Base-by-base conservation (phyloP, 306 rosid species). In the Cucurbita moschata region DNA sequence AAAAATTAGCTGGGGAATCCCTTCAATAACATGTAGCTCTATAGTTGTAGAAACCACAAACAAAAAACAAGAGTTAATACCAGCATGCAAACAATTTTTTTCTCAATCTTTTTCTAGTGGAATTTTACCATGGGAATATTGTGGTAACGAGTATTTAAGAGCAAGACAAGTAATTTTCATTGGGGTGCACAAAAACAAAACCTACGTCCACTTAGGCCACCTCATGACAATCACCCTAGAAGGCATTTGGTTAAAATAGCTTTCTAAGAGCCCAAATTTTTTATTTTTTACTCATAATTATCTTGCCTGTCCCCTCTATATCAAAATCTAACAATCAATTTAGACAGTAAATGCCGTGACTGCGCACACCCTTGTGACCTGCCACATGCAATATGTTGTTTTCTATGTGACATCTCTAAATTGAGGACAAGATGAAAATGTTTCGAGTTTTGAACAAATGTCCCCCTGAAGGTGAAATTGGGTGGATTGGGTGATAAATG, bases 11-110 rank as follows among this genome's bases (percentile, higher is more conserved):
- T 91, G 99, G 3, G 97, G 96, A 55, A 83, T 81, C 80, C 99
- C 99, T 35, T 94, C 99, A 50, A 94, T 94, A 74, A 94, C 95
- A 85, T 94, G 99, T 80, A 91, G 86, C 84, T 94, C 99, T 94
- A 61, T 44, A 77, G 73, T 81, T 78, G 86, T 59, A 77, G 21
- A 80, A 18, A 76, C 40, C 69, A 77, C 67, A 72, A 46, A 37
- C n/a, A 15, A 61, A 70, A 37, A 50, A 19, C 18, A 7, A 10
- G 37, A 69, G 68, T 40, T 67, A 66, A 42, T 53, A 67, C 73
- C 12, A 53, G 61, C 72, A 49, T 18, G 15, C 67, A 69, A 16
- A 75, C 37, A 39, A 26, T 10, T 10, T 7, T 16, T 40, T 21
- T 68, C 21, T 10, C 30, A 38, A 21, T 4, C 14, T 8, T 10